phyloP scores from a whole-genome alignment of 2,329 filamentous ascomycete species.

The Fusarium sp. region DNA sequence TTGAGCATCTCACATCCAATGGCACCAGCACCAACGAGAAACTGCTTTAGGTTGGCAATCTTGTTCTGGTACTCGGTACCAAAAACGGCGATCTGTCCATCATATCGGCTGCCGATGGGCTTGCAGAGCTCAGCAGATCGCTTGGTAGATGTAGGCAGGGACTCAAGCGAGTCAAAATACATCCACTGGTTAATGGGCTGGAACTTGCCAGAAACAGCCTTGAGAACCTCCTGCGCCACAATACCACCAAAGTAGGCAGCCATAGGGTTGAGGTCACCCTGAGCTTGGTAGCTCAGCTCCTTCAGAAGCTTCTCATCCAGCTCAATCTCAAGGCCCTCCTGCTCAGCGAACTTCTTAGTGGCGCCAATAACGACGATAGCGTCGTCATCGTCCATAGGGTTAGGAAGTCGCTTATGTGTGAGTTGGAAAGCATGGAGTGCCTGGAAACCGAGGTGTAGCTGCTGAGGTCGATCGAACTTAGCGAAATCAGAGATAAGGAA shows the following conservation, averaged over 20 bases:
- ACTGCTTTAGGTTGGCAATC: slow-evolving; percentile 88
- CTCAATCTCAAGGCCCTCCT: slow-evolving; percentile 75
- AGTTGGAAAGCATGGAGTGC: slow-evolving; percentile 89
- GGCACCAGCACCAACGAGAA: slow-evolving; percentile 94
- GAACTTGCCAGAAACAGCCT: slow-evolving; percentile 98
- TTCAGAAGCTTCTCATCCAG: slow-evolving; percentile 92
- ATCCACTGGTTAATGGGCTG: slow-evolving; percentile 95
- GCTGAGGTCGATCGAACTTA: slow-evolving; percentile 94
- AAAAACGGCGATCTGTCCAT: slow-evolving; percentile 97
- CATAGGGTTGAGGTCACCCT: slow-evolving; percentile 90
- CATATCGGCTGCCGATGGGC: slow-evolving; percentile 86
- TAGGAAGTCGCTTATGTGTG: slow-evolving; percentile 78
- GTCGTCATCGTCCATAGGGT: slow-evolving; percentile 86
- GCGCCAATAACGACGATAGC: slow-evolving; percentile 81
- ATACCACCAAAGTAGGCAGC: slow-evolving; percentile 96
- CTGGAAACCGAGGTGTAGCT: slow-evolving; percentile 93
- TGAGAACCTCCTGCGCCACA: slow-evolving; percentile 92
- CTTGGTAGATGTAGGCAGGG: slow-evolving; percentile 78
- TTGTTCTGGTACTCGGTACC: slow-evolving; percentile 95
- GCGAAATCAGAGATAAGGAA: slow-evolving; percentile 94
- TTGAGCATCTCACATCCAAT: slow-evolving; percentile 99
- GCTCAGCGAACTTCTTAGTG: slow-evolving; percentile 77
- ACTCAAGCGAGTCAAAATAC: slow-evolving; percentile 98
- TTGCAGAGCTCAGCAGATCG: slow-evolving; percentile 90
- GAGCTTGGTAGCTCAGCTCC: slow-evolving; percentile 94